Conservation (phyloP, 1,139 yeast genomes). For the Nakaseomyces sp. region DNA sequence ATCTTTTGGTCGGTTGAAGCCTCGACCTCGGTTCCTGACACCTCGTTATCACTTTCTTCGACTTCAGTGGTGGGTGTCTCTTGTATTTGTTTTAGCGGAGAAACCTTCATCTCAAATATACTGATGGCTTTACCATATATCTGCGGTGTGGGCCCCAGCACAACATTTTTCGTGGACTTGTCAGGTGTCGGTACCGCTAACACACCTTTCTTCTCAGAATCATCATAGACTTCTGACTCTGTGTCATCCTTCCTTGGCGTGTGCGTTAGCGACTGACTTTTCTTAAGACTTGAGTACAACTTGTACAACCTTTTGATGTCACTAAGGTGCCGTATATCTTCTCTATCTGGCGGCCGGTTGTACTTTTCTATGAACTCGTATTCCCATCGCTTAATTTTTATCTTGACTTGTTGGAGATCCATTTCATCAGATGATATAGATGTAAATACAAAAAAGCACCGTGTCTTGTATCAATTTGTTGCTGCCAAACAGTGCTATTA, state of each 20-base stretch:
- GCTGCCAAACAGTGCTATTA: too few species aligned
- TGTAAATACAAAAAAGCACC: too few species aligned
- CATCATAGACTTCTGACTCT: not conserved
- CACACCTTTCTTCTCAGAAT: not conserved
- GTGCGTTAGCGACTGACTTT: slow-evolving; percentile 6
- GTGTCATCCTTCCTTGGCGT: slow-evolving; percentile 1
- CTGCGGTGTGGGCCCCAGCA: slow-evolving; percentile 32
- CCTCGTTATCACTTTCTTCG: not conserved
- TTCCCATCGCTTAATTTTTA: slow-evolving; percentile 29
- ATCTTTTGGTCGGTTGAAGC: not conserved
- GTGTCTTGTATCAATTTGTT: too few species aligned
- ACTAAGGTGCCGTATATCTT: slow-evolving; percentile 24
- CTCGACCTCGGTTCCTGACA: not conserved
- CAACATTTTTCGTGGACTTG: slow-evolving; percentile 4
- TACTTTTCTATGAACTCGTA: slow-evolving; percentile 20
- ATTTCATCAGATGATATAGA: not conserved
- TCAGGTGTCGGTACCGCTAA: not conserved
- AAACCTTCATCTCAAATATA: slow-evolving; percentile 28
- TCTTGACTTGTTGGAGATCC: slow-evolving; percentile 17
- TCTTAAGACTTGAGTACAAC: slow-evolving; percentile 24
- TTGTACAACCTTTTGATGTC: slow-evolving; percentile 25
- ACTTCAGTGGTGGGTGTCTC: slow-evolving; percentile 4
- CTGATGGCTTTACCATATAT: slow-evolving; percentile 30
- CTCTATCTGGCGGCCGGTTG: slow-evolving; percentile 24
- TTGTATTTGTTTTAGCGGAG: slow-evolving; percentile 15